Evolutionary conservation across 2,329 filamentous ascomycete genomes (phyloP).

Genomic region (Fusarium incarnatum): DNA sequence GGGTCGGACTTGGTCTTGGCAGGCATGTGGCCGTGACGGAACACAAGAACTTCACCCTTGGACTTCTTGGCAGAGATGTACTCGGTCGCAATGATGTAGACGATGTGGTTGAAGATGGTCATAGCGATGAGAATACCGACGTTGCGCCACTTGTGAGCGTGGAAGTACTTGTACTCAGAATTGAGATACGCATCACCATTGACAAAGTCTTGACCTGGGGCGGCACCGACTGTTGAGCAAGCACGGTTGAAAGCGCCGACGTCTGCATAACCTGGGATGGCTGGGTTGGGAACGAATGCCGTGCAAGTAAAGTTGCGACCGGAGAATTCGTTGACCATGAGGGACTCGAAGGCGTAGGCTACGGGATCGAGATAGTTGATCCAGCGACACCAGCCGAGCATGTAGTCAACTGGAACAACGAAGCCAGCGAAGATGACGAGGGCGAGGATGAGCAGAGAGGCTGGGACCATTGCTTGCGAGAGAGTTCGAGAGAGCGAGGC

Average conservation of each 20-base stretch:
- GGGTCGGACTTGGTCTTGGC: slow-evolving; percentile 36
- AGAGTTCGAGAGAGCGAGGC: slow-evolving; percentile 64
- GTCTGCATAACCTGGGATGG: slow-evolving; percentile 49
- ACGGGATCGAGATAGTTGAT: slow-evolving; percentile 75
- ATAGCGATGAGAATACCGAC: slow-evolving; percentile 67
- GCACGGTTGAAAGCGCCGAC: slow-evolving; percentile 50
- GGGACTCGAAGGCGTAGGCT: slow-evolving; percentile 72
- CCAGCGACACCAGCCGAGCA: slow-evolving; percentile 76
- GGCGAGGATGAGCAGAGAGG: slow-evolving; percentile 53
- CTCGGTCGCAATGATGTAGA: slow-evolving; percentile 64
- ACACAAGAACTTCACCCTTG: slow-evolving; percentile 71
- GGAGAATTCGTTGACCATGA: slow-evolving; percentile 75
- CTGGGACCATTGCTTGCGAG: slow-evolving; percentile 58
- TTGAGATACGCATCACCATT: slow-evolving; percentile 61
- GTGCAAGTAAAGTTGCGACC: slow-evolving; percentile 46
- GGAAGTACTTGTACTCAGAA: slow-evolving; percentile 60
- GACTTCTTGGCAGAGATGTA: slow-evolving; percentile 62
- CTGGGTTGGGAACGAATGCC: slow-evolving; percentile 39
- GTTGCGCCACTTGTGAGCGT: slow-evolving; percentile 66
- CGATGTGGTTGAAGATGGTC: slow-evolving; percentile 58
- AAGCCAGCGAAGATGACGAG: slow-evolving; percentile 62
- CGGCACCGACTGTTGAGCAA: slow-evolving; percentile 62
- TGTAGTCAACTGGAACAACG: slow-evolving; percentile 56
- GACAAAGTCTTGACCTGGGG: slow-evolving; percentile 58
- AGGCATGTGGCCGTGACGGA: slow-evolving; percentile 58